phyloP scores from a whole-genome alignment of 2,329 filamentous ascomycete genomes.

The Fusarium sublunatum region DNA sequence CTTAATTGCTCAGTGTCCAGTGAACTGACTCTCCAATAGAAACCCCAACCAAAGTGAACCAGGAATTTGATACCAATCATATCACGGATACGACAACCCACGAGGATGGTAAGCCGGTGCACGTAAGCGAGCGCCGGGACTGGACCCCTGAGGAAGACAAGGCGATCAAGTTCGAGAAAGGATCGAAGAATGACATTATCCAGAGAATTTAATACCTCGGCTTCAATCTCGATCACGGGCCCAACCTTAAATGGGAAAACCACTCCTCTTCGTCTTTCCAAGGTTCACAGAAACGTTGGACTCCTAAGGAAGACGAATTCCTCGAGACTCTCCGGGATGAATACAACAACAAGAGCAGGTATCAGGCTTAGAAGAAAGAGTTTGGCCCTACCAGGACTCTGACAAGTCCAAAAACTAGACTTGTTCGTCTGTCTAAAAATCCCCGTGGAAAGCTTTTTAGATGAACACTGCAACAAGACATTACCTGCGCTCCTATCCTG shows the following conservation, averaged over 20 bases:
- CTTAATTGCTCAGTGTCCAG: too few relatives aligned
- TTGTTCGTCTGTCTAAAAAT: conserved; percentile 1
- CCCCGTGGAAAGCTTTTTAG: conserved; percentile 1
- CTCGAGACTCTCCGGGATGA: background rate
- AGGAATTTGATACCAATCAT: background rate
- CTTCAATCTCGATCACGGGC: background rate
- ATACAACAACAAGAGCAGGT: conserved; percentile 2
- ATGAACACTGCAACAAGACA: conserved; percentile 1
- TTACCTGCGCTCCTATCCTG: conserved; percentile 3
- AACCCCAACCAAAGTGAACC: background rate
- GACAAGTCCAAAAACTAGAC: background rate
- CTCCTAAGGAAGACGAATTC: conserved; percentile 1
- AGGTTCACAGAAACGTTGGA: background rate
- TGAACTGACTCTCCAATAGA: too few relatives aligned
- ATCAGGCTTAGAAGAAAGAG: conserved; percentile 3
- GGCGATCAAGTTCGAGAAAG: background rate
- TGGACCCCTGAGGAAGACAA: background rate
- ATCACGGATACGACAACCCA: background rate
- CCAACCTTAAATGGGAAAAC: background rate
- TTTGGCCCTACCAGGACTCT: conserved; percentile 3
- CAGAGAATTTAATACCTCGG: background rate
- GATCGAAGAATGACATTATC: background rate
- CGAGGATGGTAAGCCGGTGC: background rate
- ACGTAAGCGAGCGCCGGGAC: background rate
- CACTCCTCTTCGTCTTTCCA: background rate